Evolutionary conservation across 306 rosid genomes (phyloP), one percentile per base, ranked within the genome.

Genomic region (Pachyrhizus erosus): DNA sequence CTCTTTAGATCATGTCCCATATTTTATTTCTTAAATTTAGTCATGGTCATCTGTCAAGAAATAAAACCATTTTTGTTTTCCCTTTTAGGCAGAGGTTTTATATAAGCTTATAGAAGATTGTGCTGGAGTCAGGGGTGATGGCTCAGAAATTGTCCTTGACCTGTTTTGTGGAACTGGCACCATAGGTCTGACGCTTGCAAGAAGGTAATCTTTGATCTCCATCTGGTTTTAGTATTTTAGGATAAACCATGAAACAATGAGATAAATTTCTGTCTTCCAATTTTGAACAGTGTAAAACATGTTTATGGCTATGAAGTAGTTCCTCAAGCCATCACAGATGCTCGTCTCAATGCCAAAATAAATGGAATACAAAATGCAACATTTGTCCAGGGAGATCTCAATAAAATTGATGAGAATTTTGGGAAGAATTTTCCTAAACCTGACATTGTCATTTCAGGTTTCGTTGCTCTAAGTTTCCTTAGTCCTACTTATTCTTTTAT

Each of bases 161-260:
- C 87, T 96, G 78, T 96, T 96, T 89, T 96, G 99, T 88, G 99
- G 98, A 78, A 96, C 99, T 13, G 99, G 99, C 75, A 93, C 99
- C 57, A 96, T 96, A 71, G 98, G 99, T 85, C 88, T 96, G 80
- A 87, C 98, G 51, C 96, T 96, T 68, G 99, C 99, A 49, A 86
- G 84, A 89, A 91, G 96, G 99, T 96, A 84, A 70, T 18, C 74
- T 43, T 20, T 49, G 72, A 48, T 26, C 57, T 78, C 55, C 37
- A 81, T 80, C 39, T 71, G 42, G n/a, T 75, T 77, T 72, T 57
- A 39, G 72, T 60, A 54, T 70, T 74, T 72, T 42, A 33, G 60
- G 48, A 77, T 69, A 60, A 75, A 57, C 49, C 15, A 31, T 46
- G 39, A 62, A 79, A 75, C 45, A 66, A 18, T 77, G 43, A 46